Evolutionary conservation across 192 early-diverging fungal genomes (phyloP).

Genomic region (Gonapodya sp.): DNA sequence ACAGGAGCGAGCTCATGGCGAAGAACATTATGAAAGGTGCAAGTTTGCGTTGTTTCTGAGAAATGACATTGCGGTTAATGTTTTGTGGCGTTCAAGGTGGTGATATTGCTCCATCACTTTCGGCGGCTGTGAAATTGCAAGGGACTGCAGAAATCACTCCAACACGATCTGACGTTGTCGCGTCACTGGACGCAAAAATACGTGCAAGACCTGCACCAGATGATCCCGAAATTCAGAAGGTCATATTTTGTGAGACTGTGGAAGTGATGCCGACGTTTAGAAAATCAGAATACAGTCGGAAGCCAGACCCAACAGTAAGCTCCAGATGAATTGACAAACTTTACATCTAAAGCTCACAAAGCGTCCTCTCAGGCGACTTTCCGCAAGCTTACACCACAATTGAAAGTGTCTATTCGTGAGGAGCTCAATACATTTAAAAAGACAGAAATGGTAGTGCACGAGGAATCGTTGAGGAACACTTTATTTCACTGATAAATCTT

Average conservation of each 20-base stretch:
- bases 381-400: constrained; percentile 66
- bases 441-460: constrained; percentile 82
- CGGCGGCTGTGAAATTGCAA: constrained; percentile 21
- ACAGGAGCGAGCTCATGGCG: constrained; percentile 35
- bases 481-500: neutral
- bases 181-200: constrained; percentile 34
- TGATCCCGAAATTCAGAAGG: constrained; percentile 26
- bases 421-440: constrained; percentile 94
- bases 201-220: constrained; percentile 33
- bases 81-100: neutral
- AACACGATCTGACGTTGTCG: constrained; percentile 28
- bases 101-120: neutral
- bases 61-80: neutral
- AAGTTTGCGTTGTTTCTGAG: neutral
- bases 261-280: constrained; percentile 49
- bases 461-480: constrained; percentile 36
- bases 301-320: neutral
- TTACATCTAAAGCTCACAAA: constrained; percentile 59
- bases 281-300: constrained; percentile 24
- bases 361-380: constrained; percentile 52
- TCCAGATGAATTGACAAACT: neutral
- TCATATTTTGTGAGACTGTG: constrained; percentile 41
- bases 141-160: constrained; percentile 33
- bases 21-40: constrained; percentile 40
- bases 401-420: constrained; percentile 80